Base-by-base conservation (phyloP, 2,329 filamentous ascomycete species). In the Stenocarpella maydis region DNA sequence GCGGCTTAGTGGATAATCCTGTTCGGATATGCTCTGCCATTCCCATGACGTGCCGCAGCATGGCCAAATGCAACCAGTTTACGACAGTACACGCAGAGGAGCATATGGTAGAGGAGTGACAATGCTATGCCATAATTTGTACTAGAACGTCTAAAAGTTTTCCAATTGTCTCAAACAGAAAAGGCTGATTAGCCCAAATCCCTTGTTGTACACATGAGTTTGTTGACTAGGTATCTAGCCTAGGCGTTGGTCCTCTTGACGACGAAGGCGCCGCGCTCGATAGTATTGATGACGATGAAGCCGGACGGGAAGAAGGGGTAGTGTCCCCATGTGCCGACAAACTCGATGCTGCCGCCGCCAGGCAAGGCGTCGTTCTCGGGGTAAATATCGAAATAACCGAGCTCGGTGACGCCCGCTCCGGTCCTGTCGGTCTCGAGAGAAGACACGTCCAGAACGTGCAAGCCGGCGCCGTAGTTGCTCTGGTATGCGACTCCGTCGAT, bases 341-440 rank as follows among this genome's bases (percentile, higher is more conserved):
- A 82, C 4, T 75, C 76, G 28, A 83, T 77, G 6, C 72, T 74
- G 14, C 78, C 78, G 0, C 78, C 77, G 3, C 78, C 76, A 0
- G 80, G 77, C 26, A 78, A 72, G 45, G 75, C 69, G 73, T 85
- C 83, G 74, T 85, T 83, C 73, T 85, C 83, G 5, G 83, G 83
- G 71, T 84, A 80, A 63, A 81, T 79, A 69, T 85, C 83, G 71
- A 85, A 85, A 76, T 78, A 84, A 0, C 78, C 83, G 8, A 81
- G 80, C 73, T 84, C 80, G 72, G 79, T 78, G 64, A 85, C 79
- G 2, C 74, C 74, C 17, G 74, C 77, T 15, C 83, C 83, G 1
- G 79, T 81, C 1, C 77, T 77, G 45, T 80, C 78, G 31, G 68
- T 67, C 15, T 75, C 74, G 2, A 80, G 74, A 0, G 76, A 77